phyloP scores from a whole-genome alignment of 1,284 basidiomycete genomes.

The Ceratobasidium sp. region DNA sequence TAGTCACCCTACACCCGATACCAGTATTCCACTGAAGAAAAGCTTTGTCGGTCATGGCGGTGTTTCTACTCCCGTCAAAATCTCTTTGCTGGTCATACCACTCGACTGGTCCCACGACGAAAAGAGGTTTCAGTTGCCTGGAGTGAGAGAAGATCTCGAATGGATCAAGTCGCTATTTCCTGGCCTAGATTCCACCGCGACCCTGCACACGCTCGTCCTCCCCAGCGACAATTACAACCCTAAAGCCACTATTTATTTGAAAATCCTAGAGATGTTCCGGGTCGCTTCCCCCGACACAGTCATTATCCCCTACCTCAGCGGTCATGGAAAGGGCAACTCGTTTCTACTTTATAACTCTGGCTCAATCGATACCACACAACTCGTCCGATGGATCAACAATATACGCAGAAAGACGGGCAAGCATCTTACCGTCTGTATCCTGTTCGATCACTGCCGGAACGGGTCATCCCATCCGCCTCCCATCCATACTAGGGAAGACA shows the following conservation, averaged over 20 bases:
- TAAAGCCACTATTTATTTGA: not conserved
- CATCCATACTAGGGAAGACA: not conserved
- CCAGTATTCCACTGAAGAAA: too few relatives aligned
- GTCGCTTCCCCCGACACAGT: not conserved
- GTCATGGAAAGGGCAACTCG: not conserved
- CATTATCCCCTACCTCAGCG: slow-evolving; percentile 5
- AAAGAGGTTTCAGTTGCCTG: not conserved
- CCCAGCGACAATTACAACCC: too few relatives aligned
- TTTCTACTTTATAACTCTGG: not conserved
- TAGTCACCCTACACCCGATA: too few relatives aligned
- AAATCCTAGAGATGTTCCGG: not conserved
- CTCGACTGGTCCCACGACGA: not conserved
- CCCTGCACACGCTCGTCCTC: too few relatives aligned
- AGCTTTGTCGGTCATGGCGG: too few relatives aligned
- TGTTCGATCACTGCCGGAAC: slow-evolving; percentile 21
- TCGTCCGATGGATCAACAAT: slow-evolving; percentile 4
- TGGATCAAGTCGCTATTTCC: not conserved
- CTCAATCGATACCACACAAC: not conserved
- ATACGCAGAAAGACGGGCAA: not conserved
- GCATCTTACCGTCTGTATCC: not conserved
- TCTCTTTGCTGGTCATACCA: not conserved
- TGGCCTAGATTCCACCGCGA: not conserved
- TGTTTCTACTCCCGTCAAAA: too few relatives aligned
- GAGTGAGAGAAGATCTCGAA: not conserved
- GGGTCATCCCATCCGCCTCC: not conserved